Conservation (phyloP, 2,329 filamentous ascomycete genomes). For the Aureobasidium namibiae region DNA sequence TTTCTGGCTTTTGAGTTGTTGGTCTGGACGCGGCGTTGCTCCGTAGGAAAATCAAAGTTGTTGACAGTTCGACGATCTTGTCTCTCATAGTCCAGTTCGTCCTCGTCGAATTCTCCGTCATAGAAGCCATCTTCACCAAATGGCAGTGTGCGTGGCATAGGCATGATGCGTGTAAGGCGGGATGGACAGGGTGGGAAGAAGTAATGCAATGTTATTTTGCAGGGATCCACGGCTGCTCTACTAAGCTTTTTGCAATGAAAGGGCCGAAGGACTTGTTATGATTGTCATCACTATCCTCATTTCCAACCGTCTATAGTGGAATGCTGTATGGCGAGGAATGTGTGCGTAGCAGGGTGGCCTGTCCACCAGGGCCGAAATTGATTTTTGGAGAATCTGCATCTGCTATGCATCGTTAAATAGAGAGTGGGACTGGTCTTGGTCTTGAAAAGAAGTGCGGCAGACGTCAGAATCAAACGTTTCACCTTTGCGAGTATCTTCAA, state of each 20-base stretch:
- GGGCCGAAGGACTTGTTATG: neutral
- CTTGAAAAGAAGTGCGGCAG: too few relatives aligned
- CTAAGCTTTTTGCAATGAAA: neutral
- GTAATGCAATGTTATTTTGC: neutral
- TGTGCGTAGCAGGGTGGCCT: neutral
- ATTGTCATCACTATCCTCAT: neutral
- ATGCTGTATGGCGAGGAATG: neutral
- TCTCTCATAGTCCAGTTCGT: neutral
- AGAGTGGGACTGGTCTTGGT: neutral
- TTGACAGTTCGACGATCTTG: neutral
- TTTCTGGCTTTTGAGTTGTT: neutral
- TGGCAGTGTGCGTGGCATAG: neutral
- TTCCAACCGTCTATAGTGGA: neutral
- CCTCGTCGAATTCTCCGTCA: neutral
- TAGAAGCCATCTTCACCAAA: neutral
- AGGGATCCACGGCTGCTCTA: neutral
- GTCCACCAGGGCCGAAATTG: neutral
- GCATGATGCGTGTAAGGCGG: too few relatives aligned
- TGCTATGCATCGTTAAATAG: neutral
- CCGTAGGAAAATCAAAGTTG: neutral
- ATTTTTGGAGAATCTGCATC: neutral
- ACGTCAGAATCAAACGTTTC: too few relatives aligned
- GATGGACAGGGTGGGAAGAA: neutral
- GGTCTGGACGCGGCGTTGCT: neutral
- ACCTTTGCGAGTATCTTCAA: neutral